Percentiles rank a stretch among this genome's conserved stretches.
phyloP scores from a whole-genome alignment of 23 red algal species.

The Gracilaria gracilis region DNA sequence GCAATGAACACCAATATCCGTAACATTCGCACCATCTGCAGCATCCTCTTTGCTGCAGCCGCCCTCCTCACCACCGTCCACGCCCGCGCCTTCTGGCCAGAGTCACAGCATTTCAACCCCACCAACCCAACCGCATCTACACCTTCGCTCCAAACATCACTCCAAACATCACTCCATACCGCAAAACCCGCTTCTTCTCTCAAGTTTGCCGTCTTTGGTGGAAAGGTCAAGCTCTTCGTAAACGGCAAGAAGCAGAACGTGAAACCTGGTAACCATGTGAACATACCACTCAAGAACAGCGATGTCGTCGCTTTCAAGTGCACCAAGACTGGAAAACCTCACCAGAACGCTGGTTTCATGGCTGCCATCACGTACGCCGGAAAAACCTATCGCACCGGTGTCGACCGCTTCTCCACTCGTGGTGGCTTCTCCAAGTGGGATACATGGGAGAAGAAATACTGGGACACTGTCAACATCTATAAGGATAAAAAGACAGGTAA shows the following conservation, averaged over 20 bases:
- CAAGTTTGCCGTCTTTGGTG: conserved; percentile 10
- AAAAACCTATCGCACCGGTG: conserved; percentile 1
- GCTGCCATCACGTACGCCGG: background rate
- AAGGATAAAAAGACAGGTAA: background rate
- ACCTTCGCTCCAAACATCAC: background rate
- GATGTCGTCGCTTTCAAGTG: conserved; percentile 19
- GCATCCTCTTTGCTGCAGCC: background rate
- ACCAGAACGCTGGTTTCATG: background rate
- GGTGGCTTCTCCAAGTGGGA: background rate
- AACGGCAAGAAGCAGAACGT: background rate
- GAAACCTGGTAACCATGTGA: background rate
- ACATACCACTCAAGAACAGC: background rate
- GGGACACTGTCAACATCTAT: background rate
- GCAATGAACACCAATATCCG: background rate
- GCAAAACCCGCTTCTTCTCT: background rate
- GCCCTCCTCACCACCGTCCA: background rate
- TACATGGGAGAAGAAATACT: background rate
- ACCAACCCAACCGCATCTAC: background rate
- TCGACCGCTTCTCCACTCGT: background rate
- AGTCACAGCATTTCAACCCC: background rate
- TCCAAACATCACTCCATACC: background rate
- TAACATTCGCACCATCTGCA: background rate
- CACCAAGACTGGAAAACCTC: background rate
- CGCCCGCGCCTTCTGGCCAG: background rate
- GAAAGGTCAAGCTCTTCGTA: background rate